These are phyloP conservation scores for Trebouxia sp. DNA, from an alignment of 139 green algal genomes.

Conservation along the genomic window DNA sequence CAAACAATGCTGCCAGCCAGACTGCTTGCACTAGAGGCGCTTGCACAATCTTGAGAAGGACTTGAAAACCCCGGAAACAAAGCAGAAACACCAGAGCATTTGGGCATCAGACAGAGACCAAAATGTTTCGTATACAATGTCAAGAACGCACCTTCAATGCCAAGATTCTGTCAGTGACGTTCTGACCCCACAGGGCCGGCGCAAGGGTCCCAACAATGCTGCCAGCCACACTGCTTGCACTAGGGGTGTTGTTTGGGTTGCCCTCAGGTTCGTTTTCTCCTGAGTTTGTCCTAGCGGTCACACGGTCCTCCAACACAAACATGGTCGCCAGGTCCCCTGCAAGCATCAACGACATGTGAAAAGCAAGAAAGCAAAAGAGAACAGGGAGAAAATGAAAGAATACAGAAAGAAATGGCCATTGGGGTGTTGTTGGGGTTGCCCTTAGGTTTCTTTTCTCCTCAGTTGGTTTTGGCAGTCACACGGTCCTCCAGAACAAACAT, in stretches of 20 bases:
- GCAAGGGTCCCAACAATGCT: background rate
- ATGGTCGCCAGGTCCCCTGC: background rate
- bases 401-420: too few species aligned
- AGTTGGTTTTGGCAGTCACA: background rate
- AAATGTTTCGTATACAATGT: too few species aligned
- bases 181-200: background rate
- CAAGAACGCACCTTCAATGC: background rate
- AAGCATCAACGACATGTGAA: background rate
- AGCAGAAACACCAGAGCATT: too few species aligned
- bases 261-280: background rate
- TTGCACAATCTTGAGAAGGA: too few species aligned
- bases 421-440: background rate
- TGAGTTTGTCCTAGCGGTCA: conserved; percentile 1
- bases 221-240: background rate
- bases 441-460: background rate
- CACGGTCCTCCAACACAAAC: conserved; percentile 23
- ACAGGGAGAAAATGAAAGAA: too few species aligned
- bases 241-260: background rate
- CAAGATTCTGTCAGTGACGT: background rate
- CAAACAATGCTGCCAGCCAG: background rate
- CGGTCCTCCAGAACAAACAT: conserved; percentile 22
- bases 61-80: too few species aligned
- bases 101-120: too few species aligned
- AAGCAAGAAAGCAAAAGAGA: too few species aligned
- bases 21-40: background rate